phyloP scores from a whole-genome alignment of 2,329 filamentous ascomycete species.

The Dryadomyces quercivorus region DNA sequence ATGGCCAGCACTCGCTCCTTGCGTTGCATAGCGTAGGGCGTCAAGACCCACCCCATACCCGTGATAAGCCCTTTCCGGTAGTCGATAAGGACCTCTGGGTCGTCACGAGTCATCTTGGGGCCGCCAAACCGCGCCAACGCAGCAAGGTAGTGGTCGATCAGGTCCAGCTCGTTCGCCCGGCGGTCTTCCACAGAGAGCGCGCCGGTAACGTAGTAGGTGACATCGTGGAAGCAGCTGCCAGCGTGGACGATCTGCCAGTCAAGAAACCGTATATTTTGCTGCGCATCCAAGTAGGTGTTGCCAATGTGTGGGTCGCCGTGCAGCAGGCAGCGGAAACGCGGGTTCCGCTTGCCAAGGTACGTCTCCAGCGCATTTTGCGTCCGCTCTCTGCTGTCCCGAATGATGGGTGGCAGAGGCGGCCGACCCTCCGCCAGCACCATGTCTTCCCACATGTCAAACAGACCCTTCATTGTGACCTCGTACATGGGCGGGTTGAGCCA shows the following conservation, averaged over 20 bases:
- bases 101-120: conserved; percentile 1
- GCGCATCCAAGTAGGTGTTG: conserved; percentile 19
- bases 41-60: conserved; percentile 22
- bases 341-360: conserved; percentile 19
- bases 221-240: conserved; percentile 24
- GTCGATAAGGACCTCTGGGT: conserved; percentile 13
- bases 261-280: conserved; percentile 20
- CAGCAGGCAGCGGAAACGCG: conserved; percentile 20
- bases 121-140: neutral
- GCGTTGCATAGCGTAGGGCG: conserved; percentile 22
- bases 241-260: conserved; percentile 25
- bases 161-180: conserved; percentile 19
- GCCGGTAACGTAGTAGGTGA: conserved; percentile 21
- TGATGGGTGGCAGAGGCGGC: conserved; percentile 9
- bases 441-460: conserved; percentile 14
- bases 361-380: conserved; percentile 17
- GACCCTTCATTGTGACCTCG: conserved; percentile 2
- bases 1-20: conserved; percentile 21
- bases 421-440: conserved; percentile 16
- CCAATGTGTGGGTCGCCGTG: conserved; percentile 24
- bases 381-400: conserved; percentile 5
- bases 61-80: conserved; percentile 21
- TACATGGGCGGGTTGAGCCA: conserved; percentile 16
- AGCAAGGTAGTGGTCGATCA: conserved; percentile 22
- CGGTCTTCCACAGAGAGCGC: conserved; percentile 21